Evolutionary conservation across 306 rosid species (phyloP).

Genomic region (Cucumis sativus): Cucumber_9930_V3 NC_026661.2:11436501-11437000

Average conservation of each 20-base stretch:
- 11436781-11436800: constrained; percentile 75
- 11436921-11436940: constrained; percentile 86
- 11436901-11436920: constrained; percentile 64
- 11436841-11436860: constrained; percentile 27
- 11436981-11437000: constrained; percentile 41
- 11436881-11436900: constrained; percentile 36
- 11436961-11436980: constrained; percentile 67
- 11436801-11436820: constrained; percentile 63
- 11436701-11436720: constrained; percentile 33
- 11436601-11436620: constrained; percentile 77
- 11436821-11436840: constrained; percentile 39
- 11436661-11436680: constrained; percentile 33
- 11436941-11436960: constrained; percentile 86
- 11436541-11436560: constrained; percentile 90
- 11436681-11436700: constrained; percentile 23
- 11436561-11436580: constrained; percentile 73
- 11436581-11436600: constrained; percentile 52
- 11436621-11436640: constrained; percentile 62
- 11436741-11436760: constrained; percentile 51
- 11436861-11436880: constrained; percentile 35
- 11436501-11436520: constrained; percentile 62
- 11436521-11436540: constrained; percentile 86
- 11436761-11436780: constrained; percentile 68
- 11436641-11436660: constrained; percentile 35
- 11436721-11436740: constrained; percentile 30